Evolutionary conservation across 2,329 filamentous ascomycete species (phyloP).

Genomic region (Colletotrichum sp.): DNA sequence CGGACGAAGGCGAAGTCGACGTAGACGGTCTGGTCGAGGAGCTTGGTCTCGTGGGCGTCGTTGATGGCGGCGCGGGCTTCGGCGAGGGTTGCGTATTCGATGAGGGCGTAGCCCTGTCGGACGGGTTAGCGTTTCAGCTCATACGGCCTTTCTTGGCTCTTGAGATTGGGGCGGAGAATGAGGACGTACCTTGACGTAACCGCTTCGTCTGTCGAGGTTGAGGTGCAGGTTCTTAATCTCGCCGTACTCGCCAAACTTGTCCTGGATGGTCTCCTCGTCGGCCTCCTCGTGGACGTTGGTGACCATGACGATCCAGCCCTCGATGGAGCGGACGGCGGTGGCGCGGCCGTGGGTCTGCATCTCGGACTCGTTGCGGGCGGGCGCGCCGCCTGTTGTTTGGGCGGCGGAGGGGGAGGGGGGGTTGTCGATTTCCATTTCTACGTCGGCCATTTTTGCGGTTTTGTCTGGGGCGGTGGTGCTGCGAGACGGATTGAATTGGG

Average conservation of each 20-base stretch:
- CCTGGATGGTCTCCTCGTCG: slow-evolving; percentile 81
- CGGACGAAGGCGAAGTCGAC: slow-evolving; percentile 89
- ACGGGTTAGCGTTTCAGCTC: not conserved
- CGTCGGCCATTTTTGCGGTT: slow-evolving; percentile 51
- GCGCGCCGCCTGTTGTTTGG: slow-evolving; percentile 32
- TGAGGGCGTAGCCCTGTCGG: slow-evolving; percentile 78
- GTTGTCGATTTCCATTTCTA: slow-evolving; percentile 66
- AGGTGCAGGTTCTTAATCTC: slow-evolving; percentile 88
- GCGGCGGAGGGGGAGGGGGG: slow-evolving; percentile 28
- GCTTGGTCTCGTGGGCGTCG: slow-evolving; percentile 76
- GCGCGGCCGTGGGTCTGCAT: slow-evolving; percentile 77
- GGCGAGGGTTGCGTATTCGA: slow-evolving; percentile 80
- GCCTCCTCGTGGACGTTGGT: slow-evolving; percentile 90
- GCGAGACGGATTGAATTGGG: no score
- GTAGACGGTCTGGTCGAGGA: slow-evolving; percentile 80
- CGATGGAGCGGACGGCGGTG: slow-evolving; percentile 83
- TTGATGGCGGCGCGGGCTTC: slow-evolving; percentile 85
- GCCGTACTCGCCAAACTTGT: slow-evolving; percentile 83
- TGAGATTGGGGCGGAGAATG: not conserved
- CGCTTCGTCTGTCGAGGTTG: slow-evolving; percentile 81
- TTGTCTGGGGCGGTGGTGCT: not conserved
- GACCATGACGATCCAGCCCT: slow-evolving; percentile 88
- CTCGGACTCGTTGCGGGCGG: slow-evolving; percentile 60
- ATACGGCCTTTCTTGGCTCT: not conserved
- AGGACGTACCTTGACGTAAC: slow-evolving; percentile 77